Base-by-base conservation (phyloP, 1,284 basidiomycete species). In the Grifola frondosa region DNA sequence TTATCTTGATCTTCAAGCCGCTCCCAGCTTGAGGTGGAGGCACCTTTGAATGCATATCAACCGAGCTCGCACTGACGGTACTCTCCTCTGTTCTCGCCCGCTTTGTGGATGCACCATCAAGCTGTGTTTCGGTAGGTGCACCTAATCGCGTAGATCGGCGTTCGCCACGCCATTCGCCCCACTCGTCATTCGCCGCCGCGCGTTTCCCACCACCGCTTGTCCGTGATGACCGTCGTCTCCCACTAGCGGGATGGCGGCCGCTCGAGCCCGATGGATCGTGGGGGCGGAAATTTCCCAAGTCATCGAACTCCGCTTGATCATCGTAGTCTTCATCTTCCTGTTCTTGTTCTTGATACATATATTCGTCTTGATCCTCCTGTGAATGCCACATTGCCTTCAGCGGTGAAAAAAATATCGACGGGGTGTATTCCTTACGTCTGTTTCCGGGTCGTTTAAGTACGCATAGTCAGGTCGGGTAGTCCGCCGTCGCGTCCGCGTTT, bases 1-100 rank as follows among this genome's bases (percentile, higher is more conserved):
- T 61, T 24, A 52, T 54, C 53, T 63, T 67, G 46, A 54, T 44
- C 43, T 52, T 71, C 23, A 73, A 47, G 9, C 62, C 61, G 24
- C 65, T 69, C 11, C 59, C 63, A 21, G 46, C 44, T 6, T 58
- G 53, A 13, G 59, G 52, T 26, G 62, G 68, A 5, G 49, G 13
- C 5, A 21, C 11, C 16, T 24, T 24, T 10, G 49, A 37, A 23
- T 52, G 42, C 11, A 25, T 34, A 28, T 56, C 48, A 16, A 41
- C 62, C 5, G 84, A 82, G 40, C 66, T 73, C n/a, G 70, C 73
- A 56, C 82, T 86, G 41, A 73, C 64, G 3, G 69, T 74, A 54
- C 84, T 87, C 30, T 88, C 86, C 52, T 80, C 83, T 21, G 85
- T 88, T 21, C 82, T 77, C 10, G 86, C 81, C 40, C 86, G 79